A percentile compares a stretch with the other conserved stretches of the same genome.
These are phyloP conservation scores for Crithidia acanthocephali DNA, from an alignment of 208 protist species.

Conservation along the genomic window DNA sequence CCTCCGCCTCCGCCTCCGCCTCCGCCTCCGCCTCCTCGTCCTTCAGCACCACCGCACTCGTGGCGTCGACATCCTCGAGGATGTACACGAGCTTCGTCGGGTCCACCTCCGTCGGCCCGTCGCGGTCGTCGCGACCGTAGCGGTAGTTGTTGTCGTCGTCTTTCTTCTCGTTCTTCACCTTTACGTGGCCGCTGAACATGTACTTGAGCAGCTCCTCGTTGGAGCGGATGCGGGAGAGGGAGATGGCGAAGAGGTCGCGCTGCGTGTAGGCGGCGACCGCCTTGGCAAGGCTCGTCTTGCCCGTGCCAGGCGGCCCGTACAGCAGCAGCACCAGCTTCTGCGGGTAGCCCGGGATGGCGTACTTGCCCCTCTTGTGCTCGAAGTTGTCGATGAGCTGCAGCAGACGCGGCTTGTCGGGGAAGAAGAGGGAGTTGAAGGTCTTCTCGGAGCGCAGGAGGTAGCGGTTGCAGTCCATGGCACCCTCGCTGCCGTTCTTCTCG, in stretches of 20 bases:
- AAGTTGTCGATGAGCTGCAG: conserved; percentile 86
- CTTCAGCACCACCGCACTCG: conserved; percentile 56
- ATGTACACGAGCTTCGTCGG: conserved; percentile 83
- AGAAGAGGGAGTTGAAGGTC: conserved; percentile 92
- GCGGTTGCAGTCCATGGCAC: conserved; percentile 54
- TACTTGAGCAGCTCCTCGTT: conserved; percentile 87
- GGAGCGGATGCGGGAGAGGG: conserved; percentile 74
- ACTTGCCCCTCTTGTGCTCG: conserved; percentile 79
- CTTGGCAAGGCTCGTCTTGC: conserved; percentile 94
- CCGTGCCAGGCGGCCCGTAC: conserved; percentile 95
- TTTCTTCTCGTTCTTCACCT: conserved; percentile 40
- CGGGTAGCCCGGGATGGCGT: conserved; percentile 85
- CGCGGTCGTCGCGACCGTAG: neutral
- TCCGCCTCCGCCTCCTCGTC: conserved; percentile 20
- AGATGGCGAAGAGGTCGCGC: conserved; percentile 85
- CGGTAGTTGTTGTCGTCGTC: conserved; percentile 4
- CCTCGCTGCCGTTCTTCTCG: conserved; percentile 10
- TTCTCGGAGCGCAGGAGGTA: conserved; percentile 84
- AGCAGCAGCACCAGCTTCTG: conserved; percentile 91
- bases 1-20: neutral
- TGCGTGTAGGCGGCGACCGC: conserved; percentile 84
- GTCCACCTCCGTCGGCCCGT: conserved; percentile 31
- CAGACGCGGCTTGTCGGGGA: conserved; percentile 80
- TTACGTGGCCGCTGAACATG: conserved; percentile 82
- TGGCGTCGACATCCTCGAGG: conserved; percentile 89